These are phyloP conservation scores for Phytophthora pini DNA, from an alignment of 352 stramenopile genomes.

Conservation along the genomic window DNA sequence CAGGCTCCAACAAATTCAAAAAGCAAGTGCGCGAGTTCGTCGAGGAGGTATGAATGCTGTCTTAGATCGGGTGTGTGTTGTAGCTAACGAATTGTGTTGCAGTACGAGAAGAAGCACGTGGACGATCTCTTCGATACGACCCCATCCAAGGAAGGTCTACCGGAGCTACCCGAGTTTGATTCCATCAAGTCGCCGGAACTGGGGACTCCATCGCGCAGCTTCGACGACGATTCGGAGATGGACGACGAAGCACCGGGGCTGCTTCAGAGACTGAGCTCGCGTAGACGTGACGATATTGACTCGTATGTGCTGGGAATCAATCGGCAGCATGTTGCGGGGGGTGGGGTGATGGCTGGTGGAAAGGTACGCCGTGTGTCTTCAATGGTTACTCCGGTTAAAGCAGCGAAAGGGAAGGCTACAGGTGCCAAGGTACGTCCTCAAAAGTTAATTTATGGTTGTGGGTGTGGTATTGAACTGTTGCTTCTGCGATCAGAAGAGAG, in stretches of 20 bases:
- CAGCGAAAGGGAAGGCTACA: constrained; percentile 32
- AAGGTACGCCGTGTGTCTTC: constrained; percentile 42
- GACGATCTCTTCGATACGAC: constrained; percentile 75
- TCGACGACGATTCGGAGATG: constrained; percentile 57
- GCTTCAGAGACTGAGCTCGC: constrained; percentile 62
- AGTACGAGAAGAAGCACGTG: constrained; percentile 80
- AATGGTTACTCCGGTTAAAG: constrained; percentile 17
- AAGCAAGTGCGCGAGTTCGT: constrained; percentile 87
- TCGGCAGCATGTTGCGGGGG: constrained; percentile 49
- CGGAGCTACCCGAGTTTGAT: constrained; percentile 49
- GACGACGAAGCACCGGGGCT: constrained; percentile 48
- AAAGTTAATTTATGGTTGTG: not conserved
- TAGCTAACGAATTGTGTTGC: not conserved
- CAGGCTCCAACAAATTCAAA: constrained; percentile 82
- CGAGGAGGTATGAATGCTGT: constrained; percentile 36
- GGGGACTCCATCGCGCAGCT: constrained; percentile 30
- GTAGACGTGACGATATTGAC: constrained; percentile 75
- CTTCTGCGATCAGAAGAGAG: constrained; percentile 35
- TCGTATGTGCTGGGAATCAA: constrained; percentile 79
- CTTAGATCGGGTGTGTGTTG: not conserved
- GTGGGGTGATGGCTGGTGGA: constrained; percentile 40
- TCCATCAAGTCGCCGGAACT: constrained; percentile 60
- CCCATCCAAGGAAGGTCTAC: constrained; percentile 49
- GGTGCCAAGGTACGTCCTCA: constrained; percentile 39
- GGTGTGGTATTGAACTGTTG: not conserved